Percentiles rank a stretch among this genome's conserved stretches.
These are phyloP conservation scores for Pichia cabralensis DNA, from an alignment of 805 yeast species.

Conservation along the genomic window DNA sequence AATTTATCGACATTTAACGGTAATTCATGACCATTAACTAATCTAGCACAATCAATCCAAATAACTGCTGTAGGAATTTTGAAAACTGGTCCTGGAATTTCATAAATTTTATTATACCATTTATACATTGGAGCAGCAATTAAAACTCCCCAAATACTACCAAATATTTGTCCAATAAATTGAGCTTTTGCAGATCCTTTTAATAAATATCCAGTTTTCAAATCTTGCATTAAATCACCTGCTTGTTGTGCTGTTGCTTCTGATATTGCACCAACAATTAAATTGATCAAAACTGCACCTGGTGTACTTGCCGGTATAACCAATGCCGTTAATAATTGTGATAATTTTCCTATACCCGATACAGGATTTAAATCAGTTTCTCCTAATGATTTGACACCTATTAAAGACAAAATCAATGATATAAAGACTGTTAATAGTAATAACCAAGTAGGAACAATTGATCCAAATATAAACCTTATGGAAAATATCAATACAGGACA, in stretches of 20 bases:
- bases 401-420: constrained; percentile 69
- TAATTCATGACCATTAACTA: constrained; percentile 83
- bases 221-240: constrained; percentile 95
- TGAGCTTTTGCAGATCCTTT: constrained; percentile 93
- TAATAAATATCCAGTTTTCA: constrained; percentile 84
- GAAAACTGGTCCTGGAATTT: constrained; percentile 72
- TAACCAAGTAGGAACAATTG: constrained; percentile 61
- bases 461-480: constrained; percentile 60
- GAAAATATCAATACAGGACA: constrained; percentile 58
- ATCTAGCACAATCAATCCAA: constrained; percentile 93
- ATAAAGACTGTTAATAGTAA: constrained; percentile 57
- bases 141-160: constrained; percentile 75
- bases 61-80: constrained; percentile 92
- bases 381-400: constrained; percentile 91
- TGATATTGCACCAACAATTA: constrained; percentile 93
- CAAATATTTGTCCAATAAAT: constrained; percentile 80
- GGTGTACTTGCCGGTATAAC: constrained; percentile 68
- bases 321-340: constrained; percentile 80
- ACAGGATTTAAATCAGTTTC: constrained; percentile 97
- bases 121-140: constrained; percentile 75
- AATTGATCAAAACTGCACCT: constrained; percentile 71
- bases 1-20: constrained; percentile 68
- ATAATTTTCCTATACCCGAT: constrained; percentile 89
- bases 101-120: constrained; percentile 71
- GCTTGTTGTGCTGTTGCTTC: constrained; percentile 99